Percentiles rank a stretch among this genome's conserved stretches.
These are phyloP conservation scores for Tirmania nivea DNA, from an alignment of 495 filamentous ascomycete species.

Conservation along the genomic window DNA sequence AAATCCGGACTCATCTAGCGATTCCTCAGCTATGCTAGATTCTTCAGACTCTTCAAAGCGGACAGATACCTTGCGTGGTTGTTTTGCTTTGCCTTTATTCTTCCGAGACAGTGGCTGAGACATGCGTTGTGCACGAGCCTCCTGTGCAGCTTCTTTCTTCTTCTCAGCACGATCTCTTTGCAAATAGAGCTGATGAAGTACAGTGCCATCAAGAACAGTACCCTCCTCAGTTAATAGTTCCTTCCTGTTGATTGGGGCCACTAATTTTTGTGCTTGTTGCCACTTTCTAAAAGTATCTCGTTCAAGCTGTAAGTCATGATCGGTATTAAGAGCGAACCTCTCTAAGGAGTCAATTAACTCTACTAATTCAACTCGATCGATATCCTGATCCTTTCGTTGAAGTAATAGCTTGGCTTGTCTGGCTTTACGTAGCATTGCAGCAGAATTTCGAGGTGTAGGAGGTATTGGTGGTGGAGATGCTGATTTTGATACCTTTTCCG, in stretches of 20 bases:
- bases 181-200: neutral
- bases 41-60: neutral
- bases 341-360: neutral
- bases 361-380: neutral
- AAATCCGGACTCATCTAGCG: neutral
- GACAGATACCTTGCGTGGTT: neutral
- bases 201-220: neutral
- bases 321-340: neutral
- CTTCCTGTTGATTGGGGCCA: neutral
- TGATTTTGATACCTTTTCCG: too few species aligned
- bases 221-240: neutral
- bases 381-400: neutral
- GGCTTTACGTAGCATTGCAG: neutral
- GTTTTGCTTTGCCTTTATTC: neutral
- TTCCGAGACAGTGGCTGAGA: neutral
- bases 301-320: neutral
- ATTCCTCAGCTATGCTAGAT: neutral
- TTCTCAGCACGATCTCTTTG: neutral
- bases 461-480: neutral
- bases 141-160: neutral
- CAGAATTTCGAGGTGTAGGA: neutral
- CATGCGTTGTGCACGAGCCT: neutral
- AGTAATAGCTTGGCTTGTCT: neutral
- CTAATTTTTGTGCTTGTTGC: neutral
- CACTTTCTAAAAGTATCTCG: neutral